Evolutionary conservation across 352 stramenopile species (phyloP).

Genomic region (Phytophthora foliorum): DNA sequence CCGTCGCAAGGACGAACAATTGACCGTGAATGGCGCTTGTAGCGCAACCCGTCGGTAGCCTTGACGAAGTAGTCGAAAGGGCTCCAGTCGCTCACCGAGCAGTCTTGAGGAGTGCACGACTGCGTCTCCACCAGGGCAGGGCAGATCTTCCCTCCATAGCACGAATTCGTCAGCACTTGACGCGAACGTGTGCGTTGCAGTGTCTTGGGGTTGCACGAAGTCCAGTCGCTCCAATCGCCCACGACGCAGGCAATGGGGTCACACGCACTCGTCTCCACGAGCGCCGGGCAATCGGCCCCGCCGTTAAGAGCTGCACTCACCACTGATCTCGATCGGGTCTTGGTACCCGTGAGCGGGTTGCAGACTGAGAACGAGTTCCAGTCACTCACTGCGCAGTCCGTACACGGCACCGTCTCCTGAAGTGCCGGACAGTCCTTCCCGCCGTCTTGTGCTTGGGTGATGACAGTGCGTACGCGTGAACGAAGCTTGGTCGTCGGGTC

Average conservation of each 20-base stretch:
- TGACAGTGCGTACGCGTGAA: constrained; percentile 33
- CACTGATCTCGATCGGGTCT: constrained; percentile 53
- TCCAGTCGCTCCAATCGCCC: constrained; percentile 44
- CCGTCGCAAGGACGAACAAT: constrained; percentile 45
- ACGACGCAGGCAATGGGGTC: constrained; percentile 54
- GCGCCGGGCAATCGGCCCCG: constrained; percentile 41
- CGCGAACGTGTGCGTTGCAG: constrained; percentile 31
- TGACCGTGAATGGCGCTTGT: constrained; percentile 57
- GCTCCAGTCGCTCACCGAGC: constrained; percentile 60
- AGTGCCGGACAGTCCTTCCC: constrained; percentile 50
- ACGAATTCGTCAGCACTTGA: constrained; percentile 32
- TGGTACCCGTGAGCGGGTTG: constrained; percentile 52
- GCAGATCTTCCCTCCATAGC: constrained; percentile 53
- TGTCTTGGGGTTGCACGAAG: constrained; percentile 42
- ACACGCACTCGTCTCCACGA: constrained; percentile 44
- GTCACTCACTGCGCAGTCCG: constrained; percentile 49
- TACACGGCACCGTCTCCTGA: constrained; percentile 49
- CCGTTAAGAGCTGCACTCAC: constrained; percentile 38
- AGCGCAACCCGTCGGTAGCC: constrained; percentile 45
- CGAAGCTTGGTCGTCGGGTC: constrained; percentile 47
- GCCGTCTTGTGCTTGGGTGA: constrained; percentile 49
- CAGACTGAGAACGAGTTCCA: constrained; percentile 55
- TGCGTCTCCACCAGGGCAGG: constrained; percentile 44
- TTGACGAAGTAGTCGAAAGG: constrained; percentile 53
- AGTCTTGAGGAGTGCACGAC: constrained; percentile 56